phyloP scores from a whole-genome alignment of 805 yeast species.

The Yarrowia sp. region DNA sequence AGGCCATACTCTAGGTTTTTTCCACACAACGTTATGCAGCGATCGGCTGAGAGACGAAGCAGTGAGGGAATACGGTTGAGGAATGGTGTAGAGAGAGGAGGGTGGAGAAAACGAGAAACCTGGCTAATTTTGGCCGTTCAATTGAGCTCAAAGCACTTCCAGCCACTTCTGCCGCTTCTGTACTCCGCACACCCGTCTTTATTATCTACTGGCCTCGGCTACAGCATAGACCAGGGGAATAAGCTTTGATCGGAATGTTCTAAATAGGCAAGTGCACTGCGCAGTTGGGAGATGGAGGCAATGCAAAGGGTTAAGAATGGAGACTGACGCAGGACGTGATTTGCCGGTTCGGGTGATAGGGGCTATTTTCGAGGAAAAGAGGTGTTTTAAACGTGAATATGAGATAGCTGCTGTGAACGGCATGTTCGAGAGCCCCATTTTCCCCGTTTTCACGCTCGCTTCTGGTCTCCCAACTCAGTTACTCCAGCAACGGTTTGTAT shows the following conservation, averaged over 20 bases:
- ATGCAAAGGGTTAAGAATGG: slow-evolving; percentile 2
- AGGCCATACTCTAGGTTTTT: neutral
- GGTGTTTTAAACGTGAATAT: no score
- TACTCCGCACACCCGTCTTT: neutral
- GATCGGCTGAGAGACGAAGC: slow-evolving; percentile 7
- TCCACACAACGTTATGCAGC: slow-evolving; percentile 11
- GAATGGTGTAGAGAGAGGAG: neutral
- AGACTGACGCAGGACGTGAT: neutral
- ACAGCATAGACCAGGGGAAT: neutral
- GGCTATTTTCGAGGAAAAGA: no score
- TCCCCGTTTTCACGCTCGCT: no score
- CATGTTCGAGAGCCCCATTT: no score
- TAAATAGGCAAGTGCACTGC: slow-evolving; percentile 15
- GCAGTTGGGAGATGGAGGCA: slow-evolving; percentile 34
- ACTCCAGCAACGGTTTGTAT: slow-evolving; percentile 1
- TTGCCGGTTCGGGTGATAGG: neutral
- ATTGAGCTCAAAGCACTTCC: no score
- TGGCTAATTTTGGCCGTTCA: neutral
- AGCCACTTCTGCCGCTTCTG: neutral
- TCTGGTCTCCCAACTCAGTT: neutral
- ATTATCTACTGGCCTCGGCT: slow-evolving; percentile 6
- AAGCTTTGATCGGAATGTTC: slow-evolving; percentile 22
- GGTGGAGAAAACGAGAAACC: no score
- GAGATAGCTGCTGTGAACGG: no score
- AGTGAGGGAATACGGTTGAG: slow-evolving; percentile 28